Evolutionary conservation across 176 grass and related monocot species (phyloP).

Genomic region (Aechmea fasciata): DNA sequence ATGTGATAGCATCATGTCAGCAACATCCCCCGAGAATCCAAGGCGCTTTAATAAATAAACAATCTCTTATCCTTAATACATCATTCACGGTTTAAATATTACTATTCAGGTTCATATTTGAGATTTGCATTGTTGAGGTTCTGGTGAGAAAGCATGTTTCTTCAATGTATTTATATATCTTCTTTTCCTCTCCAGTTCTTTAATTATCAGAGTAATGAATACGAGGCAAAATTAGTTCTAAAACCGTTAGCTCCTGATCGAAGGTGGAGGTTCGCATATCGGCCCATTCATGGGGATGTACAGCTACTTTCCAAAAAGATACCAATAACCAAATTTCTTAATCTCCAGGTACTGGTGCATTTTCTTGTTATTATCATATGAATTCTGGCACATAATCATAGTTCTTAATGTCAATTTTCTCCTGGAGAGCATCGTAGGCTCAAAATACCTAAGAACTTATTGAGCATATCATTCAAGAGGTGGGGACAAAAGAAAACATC

Average conservation of each 20-base stretch:
- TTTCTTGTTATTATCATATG: not conserved
- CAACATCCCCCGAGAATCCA: not conserved
- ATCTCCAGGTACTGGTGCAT: constrained; percentile 53
- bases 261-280: constrained; percentile 72
- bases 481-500: too few relatives aligned
- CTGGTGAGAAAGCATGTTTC: not conserved
- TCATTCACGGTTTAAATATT: not conserved
- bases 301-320: constrained; percentile 95
- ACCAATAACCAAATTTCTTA: constrained; percentile 78
- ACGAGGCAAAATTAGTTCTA: constrained; percentile 72
- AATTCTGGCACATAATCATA: constrained; percentile 1
- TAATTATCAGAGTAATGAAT: constrained; percentile 73
- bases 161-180: not conserved
- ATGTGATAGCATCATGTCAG: not conserved
- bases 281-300: constrained; percentile 63
- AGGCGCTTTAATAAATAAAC: not conserved
- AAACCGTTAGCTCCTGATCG: constrained; percentile 60
- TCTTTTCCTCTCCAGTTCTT: constrained; percentile 50
- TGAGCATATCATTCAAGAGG: not conserved
- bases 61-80: not conserved
- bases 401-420: not conserved
- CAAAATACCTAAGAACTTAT: not conserved
- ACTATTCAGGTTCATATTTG: not conserved
- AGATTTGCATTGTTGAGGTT: not conserved
- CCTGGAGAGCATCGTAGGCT: not conserved